Evolutionary conservation across 129 eudicot genomes (phyloP).

Genomic region (Glebionis coronaria): DNA sequence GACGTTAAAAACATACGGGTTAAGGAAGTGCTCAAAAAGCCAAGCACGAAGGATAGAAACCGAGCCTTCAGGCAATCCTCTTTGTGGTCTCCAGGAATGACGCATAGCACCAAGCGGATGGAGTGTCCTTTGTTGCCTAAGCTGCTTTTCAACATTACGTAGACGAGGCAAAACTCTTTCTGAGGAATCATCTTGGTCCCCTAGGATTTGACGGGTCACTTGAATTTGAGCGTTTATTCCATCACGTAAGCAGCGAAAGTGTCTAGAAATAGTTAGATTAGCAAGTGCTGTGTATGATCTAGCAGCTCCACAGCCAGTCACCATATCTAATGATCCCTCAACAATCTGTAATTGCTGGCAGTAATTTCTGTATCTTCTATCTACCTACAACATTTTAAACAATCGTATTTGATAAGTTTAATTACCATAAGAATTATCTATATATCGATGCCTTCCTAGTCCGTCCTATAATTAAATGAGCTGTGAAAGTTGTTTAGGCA

Average conservation of each 20-base stretch:
- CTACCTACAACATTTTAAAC: conserved; percentile 50
- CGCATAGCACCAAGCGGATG: conserved; percentile 74
- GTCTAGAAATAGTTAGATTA: conserved; percentile 71
- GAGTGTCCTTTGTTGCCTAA: conserved; percentile 65
- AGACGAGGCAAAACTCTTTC: conserved; percentile 64
- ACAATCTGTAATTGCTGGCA: conserved; percentile 61
- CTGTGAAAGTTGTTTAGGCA: too few relatives aligned
- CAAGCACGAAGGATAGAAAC: conserved; percentile 92
- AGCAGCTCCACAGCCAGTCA: conserved; percentile 73
- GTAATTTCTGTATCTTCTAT: conserved; percentile 68
- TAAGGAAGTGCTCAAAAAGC: conserved; percentile 92
- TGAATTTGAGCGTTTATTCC: conserved; percentile 62
- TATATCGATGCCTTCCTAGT: background rate
- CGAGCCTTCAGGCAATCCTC: conserved; percentile 89
- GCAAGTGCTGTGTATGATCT: conserved; percentile 77
- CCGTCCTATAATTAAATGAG: too few relatives aligned
- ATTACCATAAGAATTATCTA: background rate
- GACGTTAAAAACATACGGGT: conserved; percentile 59
- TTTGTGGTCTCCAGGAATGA: conserved; percentile 95
- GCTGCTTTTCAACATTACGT: conserved; percentile 73
- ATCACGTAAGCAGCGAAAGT: conserved; percentile 73
- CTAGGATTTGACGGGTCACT: conserved; percentile 48
- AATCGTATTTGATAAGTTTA: conserved; percentile 1
- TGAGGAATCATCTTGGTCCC: conserved; percentile 58
- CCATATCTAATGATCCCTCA: conserved; percentile 64